Conservation (phyloP, 768 basidiomycete species). For the Tylopilus balloui region DNA sequence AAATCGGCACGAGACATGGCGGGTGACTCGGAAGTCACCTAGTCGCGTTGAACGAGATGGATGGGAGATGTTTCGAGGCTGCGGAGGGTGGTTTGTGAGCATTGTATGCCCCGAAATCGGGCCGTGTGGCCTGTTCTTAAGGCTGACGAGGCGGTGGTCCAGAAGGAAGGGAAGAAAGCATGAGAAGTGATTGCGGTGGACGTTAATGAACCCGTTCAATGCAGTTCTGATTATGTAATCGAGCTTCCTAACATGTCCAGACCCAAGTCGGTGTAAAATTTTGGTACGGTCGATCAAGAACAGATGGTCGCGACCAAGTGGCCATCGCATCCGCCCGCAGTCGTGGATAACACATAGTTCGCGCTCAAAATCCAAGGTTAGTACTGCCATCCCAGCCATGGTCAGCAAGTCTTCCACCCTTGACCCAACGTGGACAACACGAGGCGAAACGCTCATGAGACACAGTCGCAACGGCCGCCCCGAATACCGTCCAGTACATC, state of each 20-base stretch:
- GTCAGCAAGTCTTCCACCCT: constrained; percentile 34
- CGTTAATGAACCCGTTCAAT: constrained; percentile 19
- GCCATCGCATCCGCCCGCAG: not conserved
- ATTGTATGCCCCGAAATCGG: constrained; percentile 17
- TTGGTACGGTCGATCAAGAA: not conserved
- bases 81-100: constrained; percentile 21
- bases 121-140: constrained; percentile 29
- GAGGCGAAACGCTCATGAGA: not conserved
- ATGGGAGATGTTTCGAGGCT: constrained; percentile 16
- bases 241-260: not conserved
- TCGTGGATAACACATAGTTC: not conserved
- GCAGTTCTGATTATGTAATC: constrained; percentile 26
- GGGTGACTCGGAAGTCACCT: constrained; percentile 12
- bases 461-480: not conserved
- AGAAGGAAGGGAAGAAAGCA: constrained; percentile 19
- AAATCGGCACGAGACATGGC: constrained; percentile 5
- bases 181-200: constrained; percentile 16
- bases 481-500: not conserved
- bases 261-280: not conserved
- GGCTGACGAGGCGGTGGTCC: constrained; percentile 25
- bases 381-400: constrained; percentile 1
- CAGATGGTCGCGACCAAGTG: not conserved
- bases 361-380: not conserved
- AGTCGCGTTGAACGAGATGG: constrained; percentile 14
- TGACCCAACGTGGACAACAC: constrained; percentile 11